Evolutionary conservation across 345 rosid genomes (phyloP).

Genomic region (Eucalyptus curtisii): DNA sequence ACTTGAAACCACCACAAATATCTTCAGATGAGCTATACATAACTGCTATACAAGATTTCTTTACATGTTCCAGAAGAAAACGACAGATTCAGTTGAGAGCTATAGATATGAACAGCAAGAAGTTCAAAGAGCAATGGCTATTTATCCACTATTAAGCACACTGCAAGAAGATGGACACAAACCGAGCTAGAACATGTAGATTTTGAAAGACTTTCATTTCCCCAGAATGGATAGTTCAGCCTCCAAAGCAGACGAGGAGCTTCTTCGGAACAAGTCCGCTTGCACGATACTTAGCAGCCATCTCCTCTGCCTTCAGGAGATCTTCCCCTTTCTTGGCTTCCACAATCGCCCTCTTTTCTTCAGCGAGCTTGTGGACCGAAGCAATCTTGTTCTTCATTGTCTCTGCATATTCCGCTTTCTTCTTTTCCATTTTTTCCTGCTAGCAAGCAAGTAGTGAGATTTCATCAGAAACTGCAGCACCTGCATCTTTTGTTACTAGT

Average conservation of each 20-base stretch:
- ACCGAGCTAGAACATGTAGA: background rate
- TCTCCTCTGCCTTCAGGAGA: constrained; percentile 70
- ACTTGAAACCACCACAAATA: background rate
- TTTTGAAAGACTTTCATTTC: background rate
- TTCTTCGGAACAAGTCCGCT: constrained; percentile 60
- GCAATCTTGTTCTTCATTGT: constrained; percentile 76
- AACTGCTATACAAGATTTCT: background rate
- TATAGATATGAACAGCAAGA: background rate
- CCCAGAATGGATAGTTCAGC: background rate
- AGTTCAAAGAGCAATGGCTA: background rate
- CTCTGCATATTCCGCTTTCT: constrained; percentile 56
- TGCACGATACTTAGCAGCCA: constrained; percentile 66
- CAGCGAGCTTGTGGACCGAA: constrained; percentile 51
- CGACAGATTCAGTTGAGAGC: background rate
- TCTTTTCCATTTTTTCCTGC: constrained; percentile 62
- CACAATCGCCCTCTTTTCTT: constrained; percentile 55
- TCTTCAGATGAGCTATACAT: background rate
- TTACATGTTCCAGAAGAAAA: background rate
- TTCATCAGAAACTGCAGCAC: background rate
- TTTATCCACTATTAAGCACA: background rate
- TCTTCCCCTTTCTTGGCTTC: constrained; percentile 79
- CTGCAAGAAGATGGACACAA: background rate
- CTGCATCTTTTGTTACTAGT: background rate
- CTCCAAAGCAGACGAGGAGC: constrained; percentile 21
- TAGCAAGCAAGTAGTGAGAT: background rate